Evolutionary conservation across 2,329 filamentous ascomycete species (phyloP).

Genomic region (Ambrosiella xylebori): DNA sequence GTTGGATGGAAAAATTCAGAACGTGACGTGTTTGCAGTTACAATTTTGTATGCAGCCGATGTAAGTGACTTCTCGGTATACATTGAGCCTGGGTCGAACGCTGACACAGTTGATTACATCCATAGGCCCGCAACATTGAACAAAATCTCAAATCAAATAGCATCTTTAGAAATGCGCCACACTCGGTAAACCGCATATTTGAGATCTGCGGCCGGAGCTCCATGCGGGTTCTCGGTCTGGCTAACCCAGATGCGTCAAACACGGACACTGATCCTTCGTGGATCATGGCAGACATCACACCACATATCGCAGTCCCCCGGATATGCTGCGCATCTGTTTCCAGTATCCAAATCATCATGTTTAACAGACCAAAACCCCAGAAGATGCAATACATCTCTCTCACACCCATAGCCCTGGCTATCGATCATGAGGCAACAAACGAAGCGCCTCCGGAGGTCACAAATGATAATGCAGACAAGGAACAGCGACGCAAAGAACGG

Average conservation of each 20-base stretch:
- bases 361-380: conserved; percentile 66
- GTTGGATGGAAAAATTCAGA: conserved; percentile 93
- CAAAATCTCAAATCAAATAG: conserved; percentile 71
- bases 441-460: conserved; percentile 18
- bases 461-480: conserved; percentile 53
- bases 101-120: conserved; percentile 13
- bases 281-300: conserved; percentile 43
- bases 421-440: conserved; percentile 49
- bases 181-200: conserved; percentile 65
- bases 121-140: conserved; percentile 61
- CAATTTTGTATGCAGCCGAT: conserved; percentile 79
- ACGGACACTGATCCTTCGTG: conserved; percentile 49
- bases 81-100: neutral
- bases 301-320: conserved; percentile 40
- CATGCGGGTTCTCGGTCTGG: conserved; percentile 71
- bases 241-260: conserved; percentile 43
- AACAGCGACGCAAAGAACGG: conserved; percentile 37
- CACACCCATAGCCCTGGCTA: conserved; percentile 68
- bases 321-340: conserved; percentile 56
- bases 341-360: conserved; percentile 75
- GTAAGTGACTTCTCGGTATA: conserved; percentile 31
- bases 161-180: conserved; percentile 64
- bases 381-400: conserved; percentile 96
- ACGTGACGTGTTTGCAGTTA: conserved; percentile 76
- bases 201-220: conserved; percentile 66